Evolutionary conservation across 495 filamentous ascomycete species (phyloP), one percentile per base, ranked within the genome.

Genomic region (Aspergillus saccharolyticus): DNA sequence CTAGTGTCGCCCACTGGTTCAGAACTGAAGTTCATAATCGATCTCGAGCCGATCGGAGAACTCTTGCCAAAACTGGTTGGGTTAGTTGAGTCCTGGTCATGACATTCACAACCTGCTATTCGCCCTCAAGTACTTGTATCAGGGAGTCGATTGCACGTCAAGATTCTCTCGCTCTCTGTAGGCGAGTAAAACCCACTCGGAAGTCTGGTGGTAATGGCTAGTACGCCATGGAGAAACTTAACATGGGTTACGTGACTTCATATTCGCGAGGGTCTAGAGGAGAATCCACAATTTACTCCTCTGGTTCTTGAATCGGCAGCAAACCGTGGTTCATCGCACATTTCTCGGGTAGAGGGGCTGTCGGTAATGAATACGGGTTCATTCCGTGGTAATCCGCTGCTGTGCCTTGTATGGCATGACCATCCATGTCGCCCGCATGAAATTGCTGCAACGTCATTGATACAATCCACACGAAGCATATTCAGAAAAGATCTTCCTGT

Each of bases 301-400:
- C 33, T 12, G 33, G 33, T 39, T 39, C 33, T 39, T 50, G 24
- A 50, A 50, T 50, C 47, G 28, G 47, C 47, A 30, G 47, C 22
- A 50, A 50, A 50, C 47, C 17, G 28, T 50, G 47, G 47, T 50
- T 50, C 47, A 28, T 50, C 22, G 47, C 47, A 18, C 20, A 49
- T 49, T 50, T 30, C 15, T 16, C 24, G 22, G 22, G 16, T 30
- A 9, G 46, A 49, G 20, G 21, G 33, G 33, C 33, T 39, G 33
- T 5, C 33, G 33, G 33, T 39, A 39, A 39, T 39, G 33, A 39
- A 39, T 39, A 39, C 33, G 10, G 33, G 33, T 12, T 15, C 33
- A 39, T n/a, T n/a, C n/a, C n/a, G n/a, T n/a, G 25, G 14, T 2
- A 39, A 6, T 39, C 10, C 33, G 7, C 33, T 39, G 33, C 12